phyloP scores from a whole-genome alignment of 768 basidiomycete species.

The Suillus lakei region DNA sequence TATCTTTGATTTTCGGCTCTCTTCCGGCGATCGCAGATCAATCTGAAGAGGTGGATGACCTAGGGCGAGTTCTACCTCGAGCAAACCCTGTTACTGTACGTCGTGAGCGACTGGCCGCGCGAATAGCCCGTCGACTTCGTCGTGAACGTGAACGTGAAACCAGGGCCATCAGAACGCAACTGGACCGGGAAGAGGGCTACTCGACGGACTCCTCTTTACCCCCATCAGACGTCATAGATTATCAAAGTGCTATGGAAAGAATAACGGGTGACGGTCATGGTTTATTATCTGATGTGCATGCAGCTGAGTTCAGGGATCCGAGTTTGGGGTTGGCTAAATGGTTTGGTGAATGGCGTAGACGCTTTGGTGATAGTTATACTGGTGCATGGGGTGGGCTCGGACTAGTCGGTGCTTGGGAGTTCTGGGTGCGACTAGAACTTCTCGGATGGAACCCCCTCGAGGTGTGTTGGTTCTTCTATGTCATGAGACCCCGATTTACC shows the following conservation, averaged over 20 bases:
- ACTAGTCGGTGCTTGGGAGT: constrained; percentile 90
- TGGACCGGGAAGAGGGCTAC: constrained; percentile 69
- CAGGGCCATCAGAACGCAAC: constrained; percentile 18
- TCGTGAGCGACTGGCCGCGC: constrained; percentile 61
- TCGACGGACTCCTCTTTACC: constrained; percentile 84
- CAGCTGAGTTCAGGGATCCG: constrained; percentile 85
- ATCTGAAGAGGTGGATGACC: constrained; percentile 61
- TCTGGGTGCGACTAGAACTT: constrained; percentile 88
- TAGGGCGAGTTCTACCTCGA: constrained; percentile 55
- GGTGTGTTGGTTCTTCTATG: constrained; percentile 44
- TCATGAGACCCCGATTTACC: constrained; percentile 13
- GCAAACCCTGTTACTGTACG: constrained; percentile 50
- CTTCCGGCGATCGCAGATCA: constrained; percentile 39
- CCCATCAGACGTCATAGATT: constrained; percentile 71
- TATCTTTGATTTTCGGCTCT: constrained; percentile 68
- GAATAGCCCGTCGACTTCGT: constrained; percentile 56
- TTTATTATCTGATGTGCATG: constrained; percentile 80
- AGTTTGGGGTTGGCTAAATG: constrained; percentile 66
- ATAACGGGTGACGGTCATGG: constrained; percentile 55
- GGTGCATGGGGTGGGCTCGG: constrained; percentile 92
- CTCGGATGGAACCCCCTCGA: constrained; percentile 88
- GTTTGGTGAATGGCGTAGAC: constrained; percentile 75
- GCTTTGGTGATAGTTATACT: constrained; percentile 79
- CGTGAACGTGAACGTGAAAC: constrained; percentile 42
- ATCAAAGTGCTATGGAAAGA: constrained; percentile 60